Evolutionary conservation across 495 filamentous ascomycete genomes (phyloP).

Genomic region (Chaetomium cochliodes): DNA sequence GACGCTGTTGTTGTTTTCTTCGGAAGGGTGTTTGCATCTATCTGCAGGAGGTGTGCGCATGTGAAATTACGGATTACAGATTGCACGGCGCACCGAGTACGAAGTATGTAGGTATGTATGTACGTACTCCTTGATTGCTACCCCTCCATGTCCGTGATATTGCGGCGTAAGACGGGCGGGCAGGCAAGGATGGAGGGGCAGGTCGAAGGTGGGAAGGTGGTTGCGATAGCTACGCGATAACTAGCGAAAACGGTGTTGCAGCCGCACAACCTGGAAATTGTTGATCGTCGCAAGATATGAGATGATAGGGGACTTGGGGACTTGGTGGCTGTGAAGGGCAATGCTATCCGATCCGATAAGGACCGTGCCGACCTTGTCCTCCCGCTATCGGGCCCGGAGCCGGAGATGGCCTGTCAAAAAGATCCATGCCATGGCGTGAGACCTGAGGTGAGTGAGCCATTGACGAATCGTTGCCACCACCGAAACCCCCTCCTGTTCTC

Average conservation of each 20-base stretch:
- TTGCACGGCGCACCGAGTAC: no score
- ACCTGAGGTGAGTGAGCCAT: not conserved
- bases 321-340: not conserved
- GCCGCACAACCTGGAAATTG: no score
- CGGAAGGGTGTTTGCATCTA: not conserved
- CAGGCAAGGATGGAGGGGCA: not conserved
- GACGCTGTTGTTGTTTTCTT: not conserved
- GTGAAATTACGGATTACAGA: no score
- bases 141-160: conserved; percentile 14
- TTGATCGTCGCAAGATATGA: not conserved
- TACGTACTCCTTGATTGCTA: conserved; percentile 1
- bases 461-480: conserved; percentile 5
- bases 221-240: not conserved
- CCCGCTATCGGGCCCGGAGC: not conserved
- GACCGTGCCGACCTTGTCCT: conserved; percentile 11
- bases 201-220: not conserved
- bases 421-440: not conserved
- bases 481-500: conserved; percentile 3
- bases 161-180: conserved; percentile 2
- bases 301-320: not conserved
- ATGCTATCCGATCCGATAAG: conserved; percentile 20
- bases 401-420: not conserved
- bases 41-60: no score
- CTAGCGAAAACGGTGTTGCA: not conserved
- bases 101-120: no score